Base-by-base conservation (phyloP, 768 basidiomycete species). In the Hydnomerulius pinastri region DNA sequence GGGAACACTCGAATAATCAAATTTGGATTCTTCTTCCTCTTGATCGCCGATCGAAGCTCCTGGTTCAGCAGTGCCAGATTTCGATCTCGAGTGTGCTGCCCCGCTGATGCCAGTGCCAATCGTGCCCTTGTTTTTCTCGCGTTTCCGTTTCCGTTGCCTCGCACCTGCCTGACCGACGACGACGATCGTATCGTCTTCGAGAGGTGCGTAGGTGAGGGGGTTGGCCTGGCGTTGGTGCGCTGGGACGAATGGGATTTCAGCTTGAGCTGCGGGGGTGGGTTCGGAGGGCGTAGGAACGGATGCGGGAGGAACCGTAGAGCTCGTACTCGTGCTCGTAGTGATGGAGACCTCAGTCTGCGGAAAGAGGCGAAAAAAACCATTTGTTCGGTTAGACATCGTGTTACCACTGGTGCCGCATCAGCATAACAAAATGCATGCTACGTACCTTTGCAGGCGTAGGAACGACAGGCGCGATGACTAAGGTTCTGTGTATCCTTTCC, bases 211-310 rank as follows among this genome's bases (percentile, higher is more conserved):
- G 24, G 33, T 39, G 30, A 46, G 50, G 15, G 47, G 27, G 13
- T 54, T 55, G 23, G 58, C 51, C 32, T 61, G 66, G 17, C 92
- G 81, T 59, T 83, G 77, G 1, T 80, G 68, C 1, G 82, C 77
- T 40, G 91, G 91, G 8, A 95, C 76, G 55, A 85, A 95, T 1
- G 92, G 83, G 6, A 93, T 80, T 67, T 92, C 90, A 29, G 82
- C 77, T 46, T 83, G 78, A 67, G 75, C 78, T 20, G 71, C 73
- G 10, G 60, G 55, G 20, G 68, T 63, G 5, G 64, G 49, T 33
- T n/a, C n/a, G n/a, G n/a, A n/a, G n/a, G 57, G 65, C 43, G 62
- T 60, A 47, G 54, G 37, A 43, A 45, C 50, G 47, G 61, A 32
- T 44, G 20, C 23, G 18, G 41, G 43, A n/a, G 42, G 27, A 9